A percentile compares a stretch with the other conserved stretches of the same genome.
Evolutionary conservation across 1,284 basidiomycete species (phyloP).

Genomic region (Apiotrichum sp.): DNA sequence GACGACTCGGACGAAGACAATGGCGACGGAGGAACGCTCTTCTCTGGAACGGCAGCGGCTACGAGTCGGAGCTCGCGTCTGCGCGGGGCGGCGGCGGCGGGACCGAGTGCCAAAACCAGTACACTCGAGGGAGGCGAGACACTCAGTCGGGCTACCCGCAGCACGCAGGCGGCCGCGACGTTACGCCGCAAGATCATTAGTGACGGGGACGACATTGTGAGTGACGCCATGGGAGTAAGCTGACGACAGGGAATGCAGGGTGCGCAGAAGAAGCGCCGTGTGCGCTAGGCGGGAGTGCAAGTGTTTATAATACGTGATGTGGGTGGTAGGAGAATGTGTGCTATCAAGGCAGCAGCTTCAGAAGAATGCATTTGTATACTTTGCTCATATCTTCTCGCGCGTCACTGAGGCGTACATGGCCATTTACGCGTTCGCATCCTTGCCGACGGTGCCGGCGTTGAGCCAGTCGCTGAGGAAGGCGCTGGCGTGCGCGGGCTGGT

Average conservation of each 20-base stretch:
- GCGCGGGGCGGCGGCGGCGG: neutral
- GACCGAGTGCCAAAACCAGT: neutral
- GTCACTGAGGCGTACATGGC: neutral
- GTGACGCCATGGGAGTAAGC: conserved; percentile 14
- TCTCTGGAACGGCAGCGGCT: conserved; percentile 3
- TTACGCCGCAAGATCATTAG: conserved; percentile 11
- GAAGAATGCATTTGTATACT: neutral
- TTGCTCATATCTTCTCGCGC: neutral
- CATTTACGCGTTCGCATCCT: neutral
- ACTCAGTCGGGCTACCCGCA: neutral
- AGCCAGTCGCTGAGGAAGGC: conserved; percentile 46
- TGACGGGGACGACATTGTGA: conserved; percentile 23
- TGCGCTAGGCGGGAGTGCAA: conserved; percentile 7
- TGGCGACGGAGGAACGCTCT: neutral
- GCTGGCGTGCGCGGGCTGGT: conserved; percentile 45
- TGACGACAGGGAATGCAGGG: conserved; percentile 19
- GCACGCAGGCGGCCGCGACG: neutral
- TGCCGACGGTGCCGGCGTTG: conserved; percentile 14
- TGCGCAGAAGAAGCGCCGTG: conserved; percentile 23
- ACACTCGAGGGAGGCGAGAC: neutral
- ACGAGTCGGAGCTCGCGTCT: conserved; percentile 1
- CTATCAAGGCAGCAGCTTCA: too few species aligned
- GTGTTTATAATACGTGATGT: neutral
- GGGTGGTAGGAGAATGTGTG: neutral
- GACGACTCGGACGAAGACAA: conserved; percentile 28